These are phyloP conservation scores for Suhomyces taliae DNA, from an alignment of 1,139 yeast species.

Conservation along the genomic window DNA sequence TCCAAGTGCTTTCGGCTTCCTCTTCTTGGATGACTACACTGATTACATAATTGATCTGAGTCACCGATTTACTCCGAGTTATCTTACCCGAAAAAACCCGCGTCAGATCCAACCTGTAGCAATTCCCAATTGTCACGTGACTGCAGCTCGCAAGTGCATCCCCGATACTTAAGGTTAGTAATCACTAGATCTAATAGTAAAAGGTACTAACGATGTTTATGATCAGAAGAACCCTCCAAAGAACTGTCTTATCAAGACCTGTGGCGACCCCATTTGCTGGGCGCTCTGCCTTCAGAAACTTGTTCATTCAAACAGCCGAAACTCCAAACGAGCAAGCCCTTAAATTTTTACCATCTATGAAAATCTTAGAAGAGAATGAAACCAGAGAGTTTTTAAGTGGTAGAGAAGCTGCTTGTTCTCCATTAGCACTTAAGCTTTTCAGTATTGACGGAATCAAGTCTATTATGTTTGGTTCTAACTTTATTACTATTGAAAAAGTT, in stretches of 20 bases:
- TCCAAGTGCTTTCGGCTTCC: too few relatives aligned
- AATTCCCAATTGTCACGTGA: neutral
- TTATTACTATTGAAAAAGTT: conserved; percentile 81
- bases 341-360: conserved; percentile 47
- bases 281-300: conserved; percentile 16
- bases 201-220: conserved; percentile 11
- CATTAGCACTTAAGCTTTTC: conserved; percentile 53
- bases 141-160: neutral
- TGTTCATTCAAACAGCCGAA: conserved; percentile 41
- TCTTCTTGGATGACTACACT: too few relatives aligned
- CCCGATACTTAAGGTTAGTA: neutral
- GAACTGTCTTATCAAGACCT: neutral
- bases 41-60: too few relatives aligned
- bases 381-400: conserved; percentile 56
- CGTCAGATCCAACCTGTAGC: neutral
- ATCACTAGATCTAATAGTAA: neutral
- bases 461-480: conserved; percentile 58
- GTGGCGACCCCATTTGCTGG: neutral
- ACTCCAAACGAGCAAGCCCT: conserved; percentile 52
- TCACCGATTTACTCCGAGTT: too few relatives aligned
- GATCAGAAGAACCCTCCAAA: conserved; percentile 8
- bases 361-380: conserved; percentile 43
- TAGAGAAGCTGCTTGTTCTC: conserved; percentile 54
- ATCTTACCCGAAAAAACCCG: neutral
- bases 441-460: conserved; percentile 53